Percentiles rank a stretch among this genome's conserved stretches.
phyloP scores from a whole-genome alignment of 306 rosid genomes.

The Vigna unguiculata region DNA sequence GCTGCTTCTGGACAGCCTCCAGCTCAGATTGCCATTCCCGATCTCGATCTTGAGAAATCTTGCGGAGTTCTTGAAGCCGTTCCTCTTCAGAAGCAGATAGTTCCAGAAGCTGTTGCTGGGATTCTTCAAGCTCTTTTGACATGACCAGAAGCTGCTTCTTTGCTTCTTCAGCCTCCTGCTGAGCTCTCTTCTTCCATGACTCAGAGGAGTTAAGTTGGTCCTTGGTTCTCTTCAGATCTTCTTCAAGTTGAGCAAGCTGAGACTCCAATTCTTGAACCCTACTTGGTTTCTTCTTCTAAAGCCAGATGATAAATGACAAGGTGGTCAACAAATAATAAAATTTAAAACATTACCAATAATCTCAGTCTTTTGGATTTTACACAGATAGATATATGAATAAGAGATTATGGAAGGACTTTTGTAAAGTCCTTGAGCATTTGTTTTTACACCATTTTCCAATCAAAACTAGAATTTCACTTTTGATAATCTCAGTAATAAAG shows the following conservation, averaged over 20 bases:
- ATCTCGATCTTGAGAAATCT: constrained; percentile 88
- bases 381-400: background rate
- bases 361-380: background rate
- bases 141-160: constrained; percentile 58
- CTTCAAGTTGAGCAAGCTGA: constrained; percentile 71
- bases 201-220: constrained; percentile 75
- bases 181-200: constrained; percentile 64
- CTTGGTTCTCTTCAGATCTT: constrained; percentile 71
- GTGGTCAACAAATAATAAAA: background rate
- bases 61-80: constrained; percentile 74
- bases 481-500: background rate
- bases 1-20: constrained; percentile 88
- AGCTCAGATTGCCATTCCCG: constrained; percentile 94
- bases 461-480: background rate
- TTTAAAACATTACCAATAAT: background rate
- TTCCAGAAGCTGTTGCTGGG: constrained; percentile 73
- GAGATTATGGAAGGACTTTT: background rate
- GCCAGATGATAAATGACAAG: constrained; percentile 30
- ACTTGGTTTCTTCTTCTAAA: constrained; percentile 68
- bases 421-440: background rate
- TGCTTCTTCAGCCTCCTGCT: constrained; percentile 82
- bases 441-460: background rate
- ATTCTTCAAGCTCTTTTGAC: constrained; percentile 74
- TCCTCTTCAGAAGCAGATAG: constrained; percentile 79
- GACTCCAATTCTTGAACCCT: constrained; percentile 74